These are phyloP conservation scores for Excoecaria agallocha DNA, from an alignment of 345 rosid genomes.

Conservation along the genomic window DNA sequence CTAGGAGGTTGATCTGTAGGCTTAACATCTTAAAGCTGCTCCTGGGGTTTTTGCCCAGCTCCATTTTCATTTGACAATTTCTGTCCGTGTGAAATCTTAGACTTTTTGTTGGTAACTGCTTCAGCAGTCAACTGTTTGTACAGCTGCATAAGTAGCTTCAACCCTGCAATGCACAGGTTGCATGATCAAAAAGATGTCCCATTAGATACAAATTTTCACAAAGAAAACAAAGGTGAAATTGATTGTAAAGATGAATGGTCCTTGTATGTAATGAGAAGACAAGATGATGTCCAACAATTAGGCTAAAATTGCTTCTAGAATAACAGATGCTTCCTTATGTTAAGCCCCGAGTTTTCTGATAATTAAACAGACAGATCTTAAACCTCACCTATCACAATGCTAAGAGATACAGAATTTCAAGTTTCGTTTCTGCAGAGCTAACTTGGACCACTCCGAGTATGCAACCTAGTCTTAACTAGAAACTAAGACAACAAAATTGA, in stretches of 20 bases:
- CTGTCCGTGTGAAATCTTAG: constrained; percentile 31
- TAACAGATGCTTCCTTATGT: not conserved
- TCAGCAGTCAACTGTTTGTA: constrained; percentile 53
- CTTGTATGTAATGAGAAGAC: not conserved
- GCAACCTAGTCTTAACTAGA: not conserved
- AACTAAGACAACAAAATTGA: not conserved
- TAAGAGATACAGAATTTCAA: not conserved
- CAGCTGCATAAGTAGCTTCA: constrained; percentile 58
- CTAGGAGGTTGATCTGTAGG: too few species aligned
- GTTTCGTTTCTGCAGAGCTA: not conserved
- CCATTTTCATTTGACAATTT: constrained; percentile 43
- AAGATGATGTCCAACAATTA: not conserved
- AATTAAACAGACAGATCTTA: not conserved
- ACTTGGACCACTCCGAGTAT: not conserved
- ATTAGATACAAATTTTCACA: not conserved
- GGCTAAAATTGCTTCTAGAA: not conserved
- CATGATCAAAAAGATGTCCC: not conserved
- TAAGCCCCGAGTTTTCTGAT: not conserved
- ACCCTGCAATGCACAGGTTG: constrained; percentile 39
- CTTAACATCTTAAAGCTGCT: constrained; percentile 19
- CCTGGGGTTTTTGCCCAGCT: constrained; percentile 21
- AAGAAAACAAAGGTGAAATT: not conserved
- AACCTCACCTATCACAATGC: not conserved
- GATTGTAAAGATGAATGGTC: not conserved
- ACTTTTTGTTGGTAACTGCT: constrained; percentile 25